A percentile compares a stretch with the other conserved stretches of the same genome.
These are phyloP conservation scores for Macadamia integrifolia DNA, from an alignment of 164 flowering plant genomes.

Conservation along the genomic window DNA sequence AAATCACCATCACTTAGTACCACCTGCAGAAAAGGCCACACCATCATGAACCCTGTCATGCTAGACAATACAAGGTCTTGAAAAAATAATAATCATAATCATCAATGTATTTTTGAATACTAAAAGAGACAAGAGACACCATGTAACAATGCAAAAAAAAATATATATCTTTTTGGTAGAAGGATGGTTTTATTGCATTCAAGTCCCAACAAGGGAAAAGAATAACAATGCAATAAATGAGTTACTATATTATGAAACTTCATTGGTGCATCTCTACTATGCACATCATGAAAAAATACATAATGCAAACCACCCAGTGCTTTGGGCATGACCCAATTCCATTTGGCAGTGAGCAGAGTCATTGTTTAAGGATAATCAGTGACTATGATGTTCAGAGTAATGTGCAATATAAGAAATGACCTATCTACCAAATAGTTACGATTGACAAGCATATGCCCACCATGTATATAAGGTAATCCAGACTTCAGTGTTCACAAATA, in stretches of 20 bases:
- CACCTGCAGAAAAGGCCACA: constrained; percentile 43
- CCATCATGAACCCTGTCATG: neutral
- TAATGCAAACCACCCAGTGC: neutral
- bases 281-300: neutral
- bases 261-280: neutral
- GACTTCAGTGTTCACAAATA: neutral
- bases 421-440: neutral
- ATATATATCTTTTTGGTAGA: too few species aligned
- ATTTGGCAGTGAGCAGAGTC: neutral
- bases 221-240: neutral
- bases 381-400: neutral
- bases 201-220: too few species aligned
- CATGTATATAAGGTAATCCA: neutral
- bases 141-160: too few species aligned
- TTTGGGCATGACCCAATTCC: neutral
- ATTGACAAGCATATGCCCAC: neutral
- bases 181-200: too few species aligned
- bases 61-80: neutral
- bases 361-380: neutral
- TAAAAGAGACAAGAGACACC: neutral
- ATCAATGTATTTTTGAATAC: neutral
- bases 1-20: constrained; percentile 80
- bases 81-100: neutral
- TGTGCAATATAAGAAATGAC: neutral
- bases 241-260: neutral